phyloP scores from a whole-genome alignment of 1,139 yeast species.

The Pichia sp. region DNA sequence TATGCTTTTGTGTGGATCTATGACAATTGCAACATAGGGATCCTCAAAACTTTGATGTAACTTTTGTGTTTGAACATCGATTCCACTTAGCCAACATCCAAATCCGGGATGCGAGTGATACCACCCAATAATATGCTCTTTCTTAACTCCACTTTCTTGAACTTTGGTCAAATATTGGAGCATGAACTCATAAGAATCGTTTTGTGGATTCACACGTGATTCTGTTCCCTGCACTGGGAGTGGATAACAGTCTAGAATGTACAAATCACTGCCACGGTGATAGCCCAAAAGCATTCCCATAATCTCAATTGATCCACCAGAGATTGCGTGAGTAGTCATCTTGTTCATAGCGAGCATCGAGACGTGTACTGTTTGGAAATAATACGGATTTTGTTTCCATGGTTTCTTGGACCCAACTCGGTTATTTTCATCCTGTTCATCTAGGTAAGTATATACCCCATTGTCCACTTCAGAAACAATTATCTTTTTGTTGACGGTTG shows the following conservation, averaged over 20 bases:
- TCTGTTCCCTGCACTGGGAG: conserved; percentile 96
- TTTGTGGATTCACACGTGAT: conserved; percentile 89
- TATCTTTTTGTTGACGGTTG: conserved; percentile 1
- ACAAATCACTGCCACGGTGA: conserved; percentile 47
- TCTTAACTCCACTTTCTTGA: conserved; percentile 44
- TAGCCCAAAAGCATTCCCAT: conserved; percentile 95
- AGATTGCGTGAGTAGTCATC: conserved; percentile 75
- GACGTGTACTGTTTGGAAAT: conserved; percentile 59
- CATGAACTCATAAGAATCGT: conserved; percentile 94
- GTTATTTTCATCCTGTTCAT: neutral
- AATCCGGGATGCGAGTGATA: conserved; percentile 97
- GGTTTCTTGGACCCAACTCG: too few species aligned
- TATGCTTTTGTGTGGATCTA: conserved; percentile 72
- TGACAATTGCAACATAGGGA: conserved; percentile 82
- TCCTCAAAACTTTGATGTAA: conserved; percentile 85
- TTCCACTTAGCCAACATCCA: conserved; percentile 90
- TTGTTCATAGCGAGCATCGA: conserved; percentile 72
- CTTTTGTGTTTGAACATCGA: conserved; percentile 82
- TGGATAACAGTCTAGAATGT: conserved; percentile 77
- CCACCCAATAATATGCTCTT: conserved; percentile 81
- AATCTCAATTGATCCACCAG: conserved; percentile 86
- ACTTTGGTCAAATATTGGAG: conserved; percentile 62
- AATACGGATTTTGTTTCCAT: conserved; percentile 47
- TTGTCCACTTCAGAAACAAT: conserved; percentile 1
- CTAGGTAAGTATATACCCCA: conserved; percentile 1